Evolutionary conservation across 352 stramenopile species (phyloP).

Genomic region (Phytophthora sojae): DNA sequence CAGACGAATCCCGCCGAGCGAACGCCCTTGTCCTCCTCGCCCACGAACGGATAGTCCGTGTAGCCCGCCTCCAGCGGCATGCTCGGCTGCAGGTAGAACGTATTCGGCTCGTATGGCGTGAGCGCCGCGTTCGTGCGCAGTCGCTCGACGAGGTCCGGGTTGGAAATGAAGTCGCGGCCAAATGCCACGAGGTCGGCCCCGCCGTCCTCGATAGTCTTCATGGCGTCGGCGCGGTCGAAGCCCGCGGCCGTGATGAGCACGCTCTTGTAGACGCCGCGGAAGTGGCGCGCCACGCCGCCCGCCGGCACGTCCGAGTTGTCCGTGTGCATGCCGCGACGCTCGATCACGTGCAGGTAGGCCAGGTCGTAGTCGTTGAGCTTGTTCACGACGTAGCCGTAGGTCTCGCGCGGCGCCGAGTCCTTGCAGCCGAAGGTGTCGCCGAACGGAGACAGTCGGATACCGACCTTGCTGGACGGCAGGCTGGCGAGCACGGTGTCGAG

Average conservation of each 20-base stretch:
- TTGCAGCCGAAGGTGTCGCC: constrained; percentile 44
- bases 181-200: constrained; percentile 63
- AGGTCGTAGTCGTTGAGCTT: constrained; percentile 42
- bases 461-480: constrained; percentile 16
- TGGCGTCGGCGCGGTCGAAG: constrained; percentile 45
- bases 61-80: constrained; percentile 43
- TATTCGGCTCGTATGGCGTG: constrained; percentile 46
- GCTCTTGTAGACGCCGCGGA: constrained; percentile 64
- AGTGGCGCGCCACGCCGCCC: constrained; percentile 40
- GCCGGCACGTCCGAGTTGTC: constrained; percentile 28
- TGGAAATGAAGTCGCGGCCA: constrained; percentile 43
- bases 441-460: constrained; percentile 32
- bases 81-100: constrained; percentile 46
- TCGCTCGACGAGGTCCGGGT: constrained; percentile 68
- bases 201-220: constrained; percentile 51
- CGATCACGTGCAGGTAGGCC: constrained; percentile 60
- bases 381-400: constrained; percentile 51
- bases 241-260: constrained; percentile 54
- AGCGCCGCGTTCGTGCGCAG: constrained; percentile 40
- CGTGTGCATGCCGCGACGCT: constrained; percentile 48
- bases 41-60: constrained; percentile 49
- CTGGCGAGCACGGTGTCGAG: not conserved
- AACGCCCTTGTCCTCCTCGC: not conserved
- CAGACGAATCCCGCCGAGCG: not conserved
- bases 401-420: constrained; percentile 39